Conservation (phyloP, 192 early-diverging fungal species). For the Linnemannia hyalina region DNA sequence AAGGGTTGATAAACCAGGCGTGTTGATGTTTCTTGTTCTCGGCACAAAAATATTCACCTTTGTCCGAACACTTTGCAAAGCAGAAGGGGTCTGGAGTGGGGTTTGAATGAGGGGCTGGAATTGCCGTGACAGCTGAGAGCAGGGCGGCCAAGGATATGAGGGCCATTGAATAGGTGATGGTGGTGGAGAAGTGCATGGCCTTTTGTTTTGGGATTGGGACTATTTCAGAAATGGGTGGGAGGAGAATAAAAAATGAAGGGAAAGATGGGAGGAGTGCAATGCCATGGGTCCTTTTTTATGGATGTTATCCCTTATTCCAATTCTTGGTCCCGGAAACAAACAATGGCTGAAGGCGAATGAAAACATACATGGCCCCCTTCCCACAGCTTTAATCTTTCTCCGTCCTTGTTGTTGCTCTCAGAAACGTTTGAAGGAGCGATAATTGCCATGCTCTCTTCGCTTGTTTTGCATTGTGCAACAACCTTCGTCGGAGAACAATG, state of each 20-base stretch:
- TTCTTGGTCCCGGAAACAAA: too few species aligned
- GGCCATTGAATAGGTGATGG: neutral
- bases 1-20: neutral
- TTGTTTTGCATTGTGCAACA: neutral
- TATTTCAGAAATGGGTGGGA: too few species aligned
- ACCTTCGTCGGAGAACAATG: neutral
- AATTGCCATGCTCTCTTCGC: too few species aligned
- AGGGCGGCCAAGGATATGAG: neutral
- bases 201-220: neutral
- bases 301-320: too few species aligned
- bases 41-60: neutral
- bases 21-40: neutral
- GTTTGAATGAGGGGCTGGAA: neutral
- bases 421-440: too few species aligned
- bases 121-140: neutral
- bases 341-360: too few species aligned
- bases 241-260: too few species aligned
- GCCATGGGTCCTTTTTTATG: too few species aligned
- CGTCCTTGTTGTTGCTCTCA: too few species aligned
- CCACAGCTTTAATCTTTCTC: too few species aligned
- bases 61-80: neutral
- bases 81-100: neutral
- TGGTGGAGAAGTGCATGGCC: neutral
- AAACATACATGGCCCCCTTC: too few species aligned
- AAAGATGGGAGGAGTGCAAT: too few species aligned